A percentile compares a stretch with the other conserved stretches of the same genome.
Evolutionary conservation across 345 rosid genomes (phyloP).

Genomic region (Eucalyptus brandiana): DNA sequence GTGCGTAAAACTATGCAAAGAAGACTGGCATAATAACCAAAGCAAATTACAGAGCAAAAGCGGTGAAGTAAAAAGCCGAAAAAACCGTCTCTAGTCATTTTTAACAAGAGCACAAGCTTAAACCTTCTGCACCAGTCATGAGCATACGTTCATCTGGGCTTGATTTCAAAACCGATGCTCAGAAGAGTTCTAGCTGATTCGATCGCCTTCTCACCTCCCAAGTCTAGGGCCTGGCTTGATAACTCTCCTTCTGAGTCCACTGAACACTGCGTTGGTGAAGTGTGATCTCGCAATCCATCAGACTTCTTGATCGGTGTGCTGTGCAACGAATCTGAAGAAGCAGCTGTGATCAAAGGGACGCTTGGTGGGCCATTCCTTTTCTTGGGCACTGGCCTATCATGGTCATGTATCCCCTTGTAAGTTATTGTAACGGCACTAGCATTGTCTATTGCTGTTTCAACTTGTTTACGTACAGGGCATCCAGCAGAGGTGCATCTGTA

Average conservation of each 20-base stretch:
- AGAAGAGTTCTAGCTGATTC: constrained; percentile 93
- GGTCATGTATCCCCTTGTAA: constrained; percentile 86
- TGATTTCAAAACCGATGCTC: constrained; percentile 89
- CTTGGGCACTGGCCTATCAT: constrained; percentile 91
- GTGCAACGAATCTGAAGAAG: constrained; percentile 52
- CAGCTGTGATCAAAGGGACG: constrained; percentile 64
- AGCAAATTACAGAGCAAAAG: background rate
- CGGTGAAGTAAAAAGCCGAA: background rate
- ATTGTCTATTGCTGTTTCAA: constrained; percentile 65
- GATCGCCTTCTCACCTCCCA: constrained; percentile 71
- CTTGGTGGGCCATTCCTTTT: constrained; percentile 79
- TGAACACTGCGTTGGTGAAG: constrained; percentile 36
- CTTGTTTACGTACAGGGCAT: constrained; percentile 85
- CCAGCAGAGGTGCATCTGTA: constrained; percentile 94
- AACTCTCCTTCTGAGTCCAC: constrained; percentile 46
- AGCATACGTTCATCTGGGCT: constrained; percentile 45
- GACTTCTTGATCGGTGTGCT: constrained; percentile 17
- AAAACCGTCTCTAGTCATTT: background rate
- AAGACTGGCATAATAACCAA: background rate
- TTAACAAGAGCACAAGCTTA: background rate
- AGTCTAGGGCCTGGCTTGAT: constrained; percentile 46
- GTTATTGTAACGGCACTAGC: constrained; percentile 54
- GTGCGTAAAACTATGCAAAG: background rate
- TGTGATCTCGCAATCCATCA: constrained; percentile 16
- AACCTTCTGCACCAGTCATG: background rate